Evolutionary conservation across 2,329 filamentous ascomycete genomes (phyloP).

Genomic region (Aspergillus neoniger): DNA sequence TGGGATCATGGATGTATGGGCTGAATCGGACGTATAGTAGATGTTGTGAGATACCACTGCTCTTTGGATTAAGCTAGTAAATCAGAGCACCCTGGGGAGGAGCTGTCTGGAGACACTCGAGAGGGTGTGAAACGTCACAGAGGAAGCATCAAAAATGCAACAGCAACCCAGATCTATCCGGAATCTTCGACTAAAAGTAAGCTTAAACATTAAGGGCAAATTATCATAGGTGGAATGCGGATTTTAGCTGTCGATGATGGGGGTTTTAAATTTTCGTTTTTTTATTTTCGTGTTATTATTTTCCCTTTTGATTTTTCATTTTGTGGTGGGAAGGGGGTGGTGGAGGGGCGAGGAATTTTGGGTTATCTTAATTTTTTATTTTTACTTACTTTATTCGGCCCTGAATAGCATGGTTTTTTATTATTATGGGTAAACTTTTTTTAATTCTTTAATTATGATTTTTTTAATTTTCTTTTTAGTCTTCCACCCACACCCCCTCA

Average conservation of each 20-base stretch:
- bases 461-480: slow-evolving; percentile 2
- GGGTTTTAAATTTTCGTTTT: background rate
- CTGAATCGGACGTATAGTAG: too few relatives aligned
- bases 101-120: too few relatives aligned
- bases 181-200: background rate
- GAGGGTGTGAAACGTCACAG: background rate
- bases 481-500: background rate
- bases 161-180: background rate
- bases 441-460: slow-evolving; percentile 6
- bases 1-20: too few relatives aligned
- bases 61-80: too few relatives aligned
- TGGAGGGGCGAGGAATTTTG: background rate
- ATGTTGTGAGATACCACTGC: too few relatives aligned
- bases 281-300: background rate
- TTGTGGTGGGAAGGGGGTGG: background rate
- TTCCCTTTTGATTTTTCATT: background rate
- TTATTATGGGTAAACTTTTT: slow-evolving; percentile 7
- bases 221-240: slow-evolving; percentile 2
- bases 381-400: slow-evolving; percentile 4
- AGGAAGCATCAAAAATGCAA: background rate
- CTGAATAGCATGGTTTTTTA: background rate
- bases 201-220: background rate
- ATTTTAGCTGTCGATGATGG: background rate
- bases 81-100: too few relatives aligned
- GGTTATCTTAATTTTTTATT: slow-evolving; percentile 1